Evolutionary conservation across 2,329 filamentous ascomycete species (phyloP).

Genomic region (Blastomyces silverae): DNA sequence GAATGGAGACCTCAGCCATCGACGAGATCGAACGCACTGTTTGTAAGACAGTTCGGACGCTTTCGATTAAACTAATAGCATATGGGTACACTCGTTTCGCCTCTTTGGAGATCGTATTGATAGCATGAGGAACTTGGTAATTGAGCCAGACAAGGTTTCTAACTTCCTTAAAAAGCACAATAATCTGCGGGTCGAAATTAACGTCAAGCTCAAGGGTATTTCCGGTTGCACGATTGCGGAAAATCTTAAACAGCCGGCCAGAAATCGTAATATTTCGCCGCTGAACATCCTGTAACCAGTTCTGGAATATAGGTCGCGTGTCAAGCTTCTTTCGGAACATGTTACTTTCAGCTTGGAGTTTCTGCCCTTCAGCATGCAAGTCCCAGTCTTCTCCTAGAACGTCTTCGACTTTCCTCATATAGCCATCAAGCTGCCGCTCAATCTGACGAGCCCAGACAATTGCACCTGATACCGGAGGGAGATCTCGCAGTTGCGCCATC

Average conservation of each 20-base stretch:
- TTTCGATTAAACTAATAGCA: slow-evolving; percentile 97
- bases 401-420: slow-evolving; percentile 99
- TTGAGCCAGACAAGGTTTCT: slow-evolving; percentile 93
- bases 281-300: slow-evolving; percentile 87
- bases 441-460: slow-evolving; percentile 98
- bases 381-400: slow-evolving; percentile 94
- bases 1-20: slow-evolving; percentile 79
- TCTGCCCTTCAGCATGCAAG: slow-evolving; percentile 88
- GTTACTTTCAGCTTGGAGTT: slow-evolving; percentile 82
- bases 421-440: slow-evolving; percentile 86
- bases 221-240: slow-evolving; percentile 79
- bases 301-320: slow-evolving; percentile 86
- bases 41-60: slow-evolving; percentile 86
- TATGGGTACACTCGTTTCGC: slow-evolving; percentile 98
- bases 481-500: slow-evolving; percentile 93
- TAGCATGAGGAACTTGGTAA: slow-evolving; percentile 86
- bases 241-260: slow-evolving; percentile 84
- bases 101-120: slow-evolving; percentile 94
- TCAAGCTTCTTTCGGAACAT: slow-evolving; percentile 96
- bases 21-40: slow-evolving; percentile 75
- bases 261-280: slow-evolving; percentile 84
- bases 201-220: slow-evolving; percentile 82
- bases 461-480: slow-evolving; percentile 90
- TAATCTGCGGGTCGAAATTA: slow-evolving; percentile 96
- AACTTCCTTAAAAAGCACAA: slow-evolving; percentile 97